Conservation (phyloP, 306 rosid species). For the Vachellia collinsii region DNA sequence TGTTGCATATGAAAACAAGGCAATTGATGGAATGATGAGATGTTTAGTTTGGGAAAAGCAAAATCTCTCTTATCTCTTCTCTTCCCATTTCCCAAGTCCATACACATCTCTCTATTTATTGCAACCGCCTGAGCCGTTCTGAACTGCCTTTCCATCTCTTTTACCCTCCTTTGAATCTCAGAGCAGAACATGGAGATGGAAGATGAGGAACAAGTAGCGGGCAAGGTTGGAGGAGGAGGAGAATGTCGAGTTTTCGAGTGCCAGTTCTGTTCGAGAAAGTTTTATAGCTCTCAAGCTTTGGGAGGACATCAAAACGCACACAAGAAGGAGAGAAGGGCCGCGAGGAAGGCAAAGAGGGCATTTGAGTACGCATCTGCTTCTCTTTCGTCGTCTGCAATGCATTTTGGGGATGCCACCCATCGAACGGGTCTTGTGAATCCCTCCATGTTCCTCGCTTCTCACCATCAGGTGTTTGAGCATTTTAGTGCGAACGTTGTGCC, state of each 20-base stretch:
- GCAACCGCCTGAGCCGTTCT: neutral
- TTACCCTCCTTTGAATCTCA: neutral
- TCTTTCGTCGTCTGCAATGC: conserved; percentile 28
- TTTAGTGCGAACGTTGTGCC: conserved; percentile 54
- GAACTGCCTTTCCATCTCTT: neutral
- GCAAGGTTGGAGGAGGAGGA: conserved; percentile 40
- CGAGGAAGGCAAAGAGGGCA: conserved; percentile 62
- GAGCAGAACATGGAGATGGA: conserved; percentile 45
- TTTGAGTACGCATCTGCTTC: conserved; percentile 41
- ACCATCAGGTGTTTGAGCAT: conserved; percentile 45
- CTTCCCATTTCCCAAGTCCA: conserved; percentile 86
- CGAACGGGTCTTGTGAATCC: conserved; percentile 49
- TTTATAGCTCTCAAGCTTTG: conserved; percentile 80
- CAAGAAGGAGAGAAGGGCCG: conserved; percentile 82
- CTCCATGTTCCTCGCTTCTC: conserved; percentile 55
- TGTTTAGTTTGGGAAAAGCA: conserved; percentile 59
- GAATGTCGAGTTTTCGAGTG: conserved; percentile 70
- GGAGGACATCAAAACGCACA: conserved; percentile 97
- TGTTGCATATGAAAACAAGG: conserved; percentile 38
- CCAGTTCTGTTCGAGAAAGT: conserved; percentile 75
- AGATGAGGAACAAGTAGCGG: conserved; percentile 34
- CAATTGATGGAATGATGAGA: conserved; percentile 44
- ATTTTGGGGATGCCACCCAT: conserved; percentile 49
- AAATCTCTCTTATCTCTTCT: conserved; percentile 63
- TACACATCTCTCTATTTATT: conserved; percentile 51